Evolutionary conservation across 108 stramenopile genomes (phyloP), one percentile per base, ranked within the genome.

Genomic region (Skeletonema marinoi): DNA sequence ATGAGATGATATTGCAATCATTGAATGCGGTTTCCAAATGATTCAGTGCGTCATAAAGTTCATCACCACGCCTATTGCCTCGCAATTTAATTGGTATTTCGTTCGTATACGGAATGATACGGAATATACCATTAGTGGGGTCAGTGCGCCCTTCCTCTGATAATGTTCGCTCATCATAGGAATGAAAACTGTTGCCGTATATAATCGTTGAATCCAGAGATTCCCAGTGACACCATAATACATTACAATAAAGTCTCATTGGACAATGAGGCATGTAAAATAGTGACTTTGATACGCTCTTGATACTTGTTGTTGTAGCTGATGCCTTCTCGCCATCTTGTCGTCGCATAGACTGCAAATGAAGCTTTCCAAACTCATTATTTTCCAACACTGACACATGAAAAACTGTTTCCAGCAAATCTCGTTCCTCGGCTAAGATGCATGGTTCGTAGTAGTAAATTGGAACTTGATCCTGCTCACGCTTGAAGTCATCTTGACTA

Each of bases 191-290:
- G 54, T 85, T 85, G 0, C 85, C 85, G 44, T 76, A 82, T 12
- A 85, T 54, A 19, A 71, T 71, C 62, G 36, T 78, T 56, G 54
- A 25, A 5, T 19, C 25, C 25, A 56, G 25, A 21, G 9, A 19
- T 13, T 61, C 77, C 85, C 85, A 85, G 38, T 85, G 71, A 38
- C 81, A 54, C 85, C 81, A 82, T 16, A 85, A 71, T 19, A 85
- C 81, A 68, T 85, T 85, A 50, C 81, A 72, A 70, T 85, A 85
- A 38, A 85, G 63, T 72, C 81, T 68, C 83, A 84, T 84, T 30
- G 83, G 83, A 64, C 83, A 84, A 70, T 81, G 83, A 33, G 85
- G 85, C 70, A 65, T 65, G 54, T 56, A 56, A 25, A 56, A 56
- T 56, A 56, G 54, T 25, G 54, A 7, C 25, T 56, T 56, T 56